These are phyloP conservation scores for Suhomyces taliae DNA, from an alignment of 1,139 yeast species.

Conservation along the genomic window DNA sequence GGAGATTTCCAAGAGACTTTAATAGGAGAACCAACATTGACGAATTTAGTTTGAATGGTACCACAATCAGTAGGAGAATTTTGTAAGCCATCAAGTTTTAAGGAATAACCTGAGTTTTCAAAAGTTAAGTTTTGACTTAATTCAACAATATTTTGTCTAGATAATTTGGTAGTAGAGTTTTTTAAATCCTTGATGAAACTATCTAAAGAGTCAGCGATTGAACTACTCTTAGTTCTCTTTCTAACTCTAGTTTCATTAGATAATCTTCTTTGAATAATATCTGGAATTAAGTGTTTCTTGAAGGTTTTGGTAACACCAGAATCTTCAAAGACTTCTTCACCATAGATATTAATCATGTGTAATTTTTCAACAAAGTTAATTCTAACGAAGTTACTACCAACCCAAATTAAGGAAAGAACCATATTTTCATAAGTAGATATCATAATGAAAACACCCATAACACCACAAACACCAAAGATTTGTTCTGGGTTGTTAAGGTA, in stretches of 20 bases:
- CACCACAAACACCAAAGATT: slow-evolving; percentile 76
- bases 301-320: slow-evolving; percentile 71
- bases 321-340: slow-evolving; percentile 60
- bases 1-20: slow-evolving; percentile 60
- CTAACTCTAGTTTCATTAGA: slow-evolving; percentile 19
- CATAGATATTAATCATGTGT: slow-evolving; percentile 79
- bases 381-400: slow-evolving; percentile 62
- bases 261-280: slow-evolving; percentile 36
- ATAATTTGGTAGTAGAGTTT: slow-evolving; percentile 30
- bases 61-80: slow-evolving; percentile 13
- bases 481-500: slow-evolving; percentile 86
- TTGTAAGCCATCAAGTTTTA: slow-evolving; percentile 26
- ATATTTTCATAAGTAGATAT: slow-evolving; percentile 59
- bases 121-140: slow-evolving; percentile 43
- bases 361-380: slow-evolving; percentile 76
- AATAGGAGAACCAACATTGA: slow-evolving; percentile 54
- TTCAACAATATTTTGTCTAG: slow-evolving; percentile 42
- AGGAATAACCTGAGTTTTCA: slow-evolving; percentile 37
- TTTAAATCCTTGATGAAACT: slow-evolving; percentile 41
- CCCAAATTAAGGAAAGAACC: slow-evolving; percentile 65
- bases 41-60: slow-evolving; percentile 21
- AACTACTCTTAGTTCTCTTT: slow-evolving; percentile 14
- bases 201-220: slow-evolving; percentile 43
- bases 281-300: slow-evolving; percentile 50
- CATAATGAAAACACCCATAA: slow-evolving; percentile 74